Percentiles rank a stretch among this genome's conserved stretches.
Evolutionary conservation across 768 basidiomycete species (phyloP).

Genomic region (Leccinum barrowsii): DNA sequence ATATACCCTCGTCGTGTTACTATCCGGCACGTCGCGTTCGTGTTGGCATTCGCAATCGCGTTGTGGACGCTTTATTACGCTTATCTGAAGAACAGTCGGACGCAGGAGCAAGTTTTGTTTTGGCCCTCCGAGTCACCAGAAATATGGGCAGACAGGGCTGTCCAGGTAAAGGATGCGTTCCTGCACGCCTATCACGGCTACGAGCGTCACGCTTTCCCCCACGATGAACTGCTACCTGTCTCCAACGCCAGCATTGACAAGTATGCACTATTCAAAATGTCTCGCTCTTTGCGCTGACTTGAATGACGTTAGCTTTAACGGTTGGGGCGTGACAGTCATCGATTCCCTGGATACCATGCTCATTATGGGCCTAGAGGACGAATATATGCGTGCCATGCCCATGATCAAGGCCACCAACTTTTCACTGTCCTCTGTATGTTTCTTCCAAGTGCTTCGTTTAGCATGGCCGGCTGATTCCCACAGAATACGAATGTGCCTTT

Average conservation of each 20-base stretch:
- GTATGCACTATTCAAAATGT: slow-evolving; percentile 34
- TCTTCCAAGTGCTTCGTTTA: background rate
- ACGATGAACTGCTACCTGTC: slow-evolving; percentile 61
- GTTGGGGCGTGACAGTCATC: slow-evolving; percentile 73
- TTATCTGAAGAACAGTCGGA: background rate
- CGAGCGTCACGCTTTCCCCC: slow-evolving; percentile 54
- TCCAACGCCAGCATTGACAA: slow-evolving; percentile 45
- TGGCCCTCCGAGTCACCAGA: slow-evolving; percentile 30
- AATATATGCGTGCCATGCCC: slow-evolving; percentile 63
- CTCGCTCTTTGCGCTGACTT: background rate
- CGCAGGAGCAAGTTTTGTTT: slow-evolving; percentile 12
- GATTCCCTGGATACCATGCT: slow-evolving; percentile 87
- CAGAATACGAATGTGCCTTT: slow-evolving; percentile 45
- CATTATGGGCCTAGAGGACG: slow-evolving; percentile 70
- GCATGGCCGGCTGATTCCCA: slow-evolving; percentile 3
- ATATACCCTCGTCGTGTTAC: slow-evolving; percentile 17
- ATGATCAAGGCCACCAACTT: slow-evolving; percentile 51
- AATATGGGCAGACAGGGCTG: slow-evolving; percentile 52
- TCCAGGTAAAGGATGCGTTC: slow-evolving; percentile 59
- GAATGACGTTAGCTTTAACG: slow-evolving; percentile 59
- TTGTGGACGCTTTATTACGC: slow-evolving; percentile 21
- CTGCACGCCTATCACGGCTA: slow-evolving; percentile 68
- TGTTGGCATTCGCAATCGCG: slow-evolving; percentile 9
- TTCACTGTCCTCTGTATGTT: slow-evolving; percentile 39
- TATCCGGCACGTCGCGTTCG: slow-evolving; percentile 22